Conservation (phyloP, 2,329 filamentous ascomycete species). For the Stagonosporopsis rhizophila region DNA sequence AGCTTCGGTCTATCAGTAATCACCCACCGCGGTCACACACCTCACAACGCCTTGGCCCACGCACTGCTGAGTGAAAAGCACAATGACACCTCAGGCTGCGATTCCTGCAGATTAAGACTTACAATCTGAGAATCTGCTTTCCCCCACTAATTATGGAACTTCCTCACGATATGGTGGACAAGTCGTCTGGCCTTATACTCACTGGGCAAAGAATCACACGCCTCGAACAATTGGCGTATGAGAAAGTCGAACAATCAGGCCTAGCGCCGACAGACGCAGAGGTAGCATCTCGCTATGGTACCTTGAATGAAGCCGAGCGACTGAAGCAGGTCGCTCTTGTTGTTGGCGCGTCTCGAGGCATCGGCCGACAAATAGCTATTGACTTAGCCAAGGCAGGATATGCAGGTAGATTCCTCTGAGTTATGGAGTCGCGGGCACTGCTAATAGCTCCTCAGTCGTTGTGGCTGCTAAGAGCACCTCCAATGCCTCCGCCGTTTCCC, state of each 20-base stretch:
- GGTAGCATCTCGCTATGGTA: constrained; percentile 7
- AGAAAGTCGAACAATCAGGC: constrained; percentile 3
- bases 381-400: constrained; percentile 76
- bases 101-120: not conserved
- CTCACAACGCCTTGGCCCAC: not conserved
- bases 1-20: constrained; percentile 21
- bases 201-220: too few species aligned
- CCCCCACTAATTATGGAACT: not conserved
- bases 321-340: constrained; percentile 69
- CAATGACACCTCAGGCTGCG: not conserved
- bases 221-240: too few species aligned
- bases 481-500: constrained; percentile 61
- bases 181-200: too few species aligned
- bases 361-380: constrained; percentile 80
- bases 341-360: constrained; percentile 79
- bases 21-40: constrained; percentile 1
- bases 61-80: not conserved
- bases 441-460: constrained; percentile 59
- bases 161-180: too few species aligned
- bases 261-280: not conserved
- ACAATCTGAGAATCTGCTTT: not conserved
- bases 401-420: constrained; percentile 59
- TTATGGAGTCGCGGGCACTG: not conserved
- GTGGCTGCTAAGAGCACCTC: constrained; percentile 79
- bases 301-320: not conserved